phyloP scores from a whole-genome alignment of 2,329 filamentous ascomycete genomes.

The Fusarium continuum region DNA sequence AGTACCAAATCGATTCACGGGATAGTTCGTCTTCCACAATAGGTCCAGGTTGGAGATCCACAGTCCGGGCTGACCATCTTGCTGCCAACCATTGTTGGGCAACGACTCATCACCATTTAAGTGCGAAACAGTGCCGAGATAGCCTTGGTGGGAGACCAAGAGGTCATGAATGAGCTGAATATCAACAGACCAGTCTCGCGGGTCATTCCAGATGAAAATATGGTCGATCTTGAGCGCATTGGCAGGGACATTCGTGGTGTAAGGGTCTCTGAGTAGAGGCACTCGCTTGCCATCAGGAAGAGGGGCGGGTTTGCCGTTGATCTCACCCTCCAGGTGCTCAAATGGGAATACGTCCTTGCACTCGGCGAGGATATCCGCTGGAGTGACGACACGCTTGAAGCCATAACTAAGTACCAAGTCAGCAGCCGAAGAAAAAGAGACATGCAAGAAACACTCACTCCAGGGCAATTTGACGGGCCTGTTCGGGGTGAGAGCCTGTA shows the following conservation, averaged over 20 bases:
- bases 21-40: constrained; percentile 87
- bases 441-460: constrained; percentile 51
- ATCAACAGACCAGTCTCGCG: constrained; percentile 94
- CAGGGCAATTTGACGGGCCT: constrained; percentile 78
- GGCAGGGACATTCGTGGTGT: constrained; percentile 48
- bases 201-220: constrained; percentile 94
- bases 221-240: constrained; percentile 81
- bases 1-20: constrained; percentile 87
- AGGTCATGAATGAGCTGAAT: constrained; percentile 85
- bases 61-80: constrained; percentile 80
- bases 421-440: background rate
- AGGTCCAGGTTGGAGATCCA: constrained; percentile 94
- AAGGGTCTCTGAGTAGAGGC: constrained; percentile 45
- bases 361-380: constrained; percentile 81
- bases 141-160: constrained; percentile 79
- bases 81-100: constrained; percentile 81
- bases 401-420: no score
- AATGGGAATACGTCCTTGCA: constrained; percentile 87
- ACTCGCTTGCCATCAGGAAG: constrained; percentile 50
- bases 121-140: constrained; percentile 79
- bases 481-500: constrained; percentile 73
- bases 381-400: constrained; percentile 83
- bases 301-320: constrained; percentile 43
- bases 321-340: constrained; percentile 54
- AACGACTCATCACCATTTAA: constrained; percentile 73